These are phyloP conservation scores for Monilinia vaccinii-corymbosi DNA, from an alignment of 2,329 filamentous ascomycete genomes.

Conservation along the genomic window DNA sequence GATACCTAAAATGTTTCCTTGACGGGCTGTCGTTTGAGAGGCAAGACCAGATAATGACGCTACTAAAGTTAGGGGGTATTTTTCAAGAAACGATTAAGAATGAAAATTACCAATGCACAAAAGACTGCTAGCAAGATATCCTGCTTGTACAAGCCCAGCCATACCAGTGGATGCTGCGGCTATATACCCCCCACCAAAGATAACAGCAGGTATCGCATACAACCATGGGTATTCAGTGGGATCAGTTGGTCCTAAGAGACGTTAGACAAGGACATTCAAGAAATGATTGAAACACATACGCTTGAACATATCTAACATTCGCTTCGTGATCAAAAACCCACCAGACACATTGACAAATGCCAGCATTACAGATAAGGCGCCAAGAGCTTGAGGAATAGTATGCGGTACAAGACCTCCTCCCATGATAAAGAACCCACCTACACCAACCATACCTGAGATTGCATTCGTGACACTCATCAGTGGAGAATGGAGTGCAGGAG, in stretches of 20 bases:
- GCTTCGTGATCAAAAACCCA: conserved; percentile 84
- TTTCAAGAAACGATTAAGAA: too few relatives aligned
- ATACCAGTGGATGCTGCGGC: conserved; percentile 74
- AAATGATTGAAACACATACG: conserved; percentile 35
- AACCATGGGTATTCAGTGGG: conserved; percentile 84
- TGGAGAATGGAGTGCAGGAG: conserved; percentile 75
- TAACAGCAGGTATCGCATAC: conserved; percentile 64
- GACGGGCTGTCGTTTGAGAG: conserved; percentile 72
- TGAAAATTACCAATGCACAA: conserved; percentile 55
- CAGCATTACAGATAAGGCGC: conserved; percentile 69
- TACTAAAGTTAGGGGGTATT: background rate
- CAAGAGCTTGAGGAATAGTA: conserved; percentile 70
- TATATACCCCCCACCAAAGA: conserved; percentile 76
- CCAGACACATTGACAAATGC: conserved; percentile 85
- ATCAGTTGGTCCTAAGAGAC: conserved; percentile 57
- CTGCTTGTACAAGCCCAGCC: conserved; percentile 76
- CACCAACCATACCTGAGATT: conserved; percentile 72
- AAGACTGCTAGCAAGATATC: conserved; percentile 76
- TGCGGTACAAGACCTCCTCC: conserved; percentile 71
- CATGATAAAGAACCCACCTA: conserved; percentile 83
- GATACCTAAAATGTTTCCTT: conserved; percentile 80
- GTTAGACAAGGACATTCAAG: background rate
- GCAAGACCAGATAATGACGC: conserved; percentile 71
- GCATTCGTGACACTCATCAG: conserved; percentile 92
- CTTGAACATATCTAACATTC: conserved; percentile 90